Conservation (phyloP, 441 rosid species). For the Theobroma grandiflorum region DNA sequence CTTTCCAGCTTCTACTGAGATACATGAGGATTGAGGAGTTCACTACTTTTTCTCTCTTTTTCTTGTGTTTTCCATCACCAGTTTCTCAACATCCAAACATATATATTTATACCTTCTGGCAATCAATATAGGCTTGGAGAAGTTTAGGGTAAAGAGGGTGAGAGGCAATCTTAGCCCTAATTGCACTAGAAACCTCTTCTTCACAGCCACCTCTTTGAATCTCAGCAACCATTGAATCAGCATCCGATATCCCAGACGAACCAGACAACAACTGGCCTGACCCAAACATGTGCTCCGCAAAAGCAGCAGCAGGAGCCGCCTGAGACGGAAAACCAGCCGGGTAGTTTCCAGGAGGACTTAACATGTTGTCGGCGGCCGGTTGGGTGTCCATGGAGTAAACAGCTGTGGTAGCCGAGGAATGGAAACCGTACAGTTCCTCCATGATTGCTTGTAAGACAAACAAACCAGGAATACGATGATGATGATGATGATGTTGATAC, state of each 20-base stretch:
- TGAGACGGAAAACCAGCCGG: constrained; percentile 25
- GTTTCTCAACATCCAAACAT: constrained; percentile 13
- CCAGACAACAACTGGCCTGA: constrained; percentile 43
- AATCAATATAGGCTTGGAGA: constrained; percentile 64
- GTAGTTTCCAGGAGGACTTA: constrained; percentile 28
- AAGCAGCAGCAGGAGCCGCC: constrained; percentile 6
- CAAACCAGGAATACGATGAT: background rate
- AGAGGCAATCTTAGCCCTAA: constrained; percentile 64
- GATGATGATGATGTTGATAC: background rate
- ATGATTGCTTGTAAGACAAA: constrained; percentile 24
- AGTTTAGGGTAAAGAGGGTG: constrained; percentile 75
- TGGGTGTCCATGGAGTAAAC: constrained; percentile 33
- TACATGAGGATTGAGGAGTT: too few species aligned
- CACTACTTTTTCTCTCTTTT: background rate
- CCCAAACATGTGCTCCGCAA: constrained; percentile 28
- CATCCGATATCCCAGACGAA: constrained; percentile 56
- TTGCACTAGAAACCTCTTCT: constrained; percentile 44
- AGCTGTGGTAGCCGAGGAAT: constrained; percentile 22
- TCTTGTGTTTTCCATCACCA: background rate
- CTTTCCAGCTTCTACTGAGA: background rate
- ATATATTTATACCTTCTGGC: constrained; percentile 59
- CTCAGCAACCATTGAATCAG: constrained; percentile 51
- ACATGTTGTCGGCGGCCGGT: constrained; percentile 19
- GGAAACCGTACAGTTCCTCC: constrained; percentile 47
- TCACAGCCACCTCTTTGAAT: constrained; percentile 36